A percentile compares a stretch with the other conserved stretches of the same genome.
Evolutionary conservation across 805 yeast species (phyloP).

Genomic region (Nakazawaea populi): DNA sequence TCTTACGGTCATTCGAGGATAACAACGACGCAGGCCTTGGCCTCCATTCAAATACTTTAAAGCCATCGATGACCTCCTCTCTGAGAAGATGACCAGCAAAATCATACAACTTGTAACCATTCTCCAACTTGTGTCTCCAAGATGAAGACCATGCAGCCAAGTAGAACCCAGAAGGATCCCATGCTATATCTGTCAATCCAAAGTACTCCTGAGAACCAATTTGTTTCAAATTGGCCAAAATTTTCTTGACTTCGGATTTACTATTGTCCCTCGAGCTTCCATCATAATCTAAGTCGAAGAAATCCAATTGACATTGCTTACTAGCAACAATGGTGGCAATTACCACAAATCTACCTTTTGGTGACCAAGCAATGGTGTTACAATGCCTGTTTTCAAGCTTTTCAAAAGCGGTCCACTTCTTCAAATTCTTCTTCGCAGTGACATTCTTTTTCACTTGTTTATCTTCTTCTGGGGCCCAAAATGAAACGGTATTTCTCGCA

Average conservation of each 20-base stretch:
- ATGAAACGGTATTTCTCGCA: constrained; percentile 60
- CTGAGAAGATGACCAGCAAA: constrained; percentile 71
- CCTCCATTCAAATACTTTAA: constrained; percentile 93
- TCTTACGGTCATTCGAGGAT: constrained; percentile 75
- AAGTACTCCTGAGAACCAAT: constrained; percentile 59
- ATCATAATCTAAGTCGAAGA: constrained; percentile 81
- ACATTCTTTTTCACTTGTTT: constrained; percentile 34
- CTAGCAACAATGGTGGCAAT: constrained; percentile 38
- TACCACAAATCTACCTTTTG: constrained; percentile 82
- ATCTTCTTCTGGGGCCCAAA: constrained; percentile 75
- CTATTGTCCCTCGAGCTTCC: constrained; percentile 45
- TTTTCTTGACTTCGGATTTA: constrained; percentile 39
- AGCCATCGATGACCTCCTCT: constrained; percentile 74
- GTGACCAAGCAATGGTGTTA: constrained; percentile 81
- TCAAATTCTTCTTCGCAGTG: constrained; percentile 28
- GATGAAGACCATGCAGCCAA: constrained; percentile 83
- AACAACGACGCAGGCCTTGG: constrained; percentile 87
- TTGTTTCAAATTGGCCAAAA: constrained; percentile 52
- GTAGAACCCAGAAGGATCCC: constrained; percentile 97
- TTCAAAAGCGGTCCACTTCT: constrained; percentile 57
- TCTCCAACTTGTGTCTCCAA: constrained; percentile 80
- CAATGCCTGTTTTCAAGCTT: constrained; percentile 54
- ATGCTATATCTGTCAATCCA: constrained; percentile 76
- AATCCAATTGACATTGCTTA: constrained; percentile 60
- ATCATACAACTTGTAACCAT: constrained; percentile 86